Conservation (phyloP, 169 alveolate genomes). For the Pseudocohnilembus persalinus region DNA sequence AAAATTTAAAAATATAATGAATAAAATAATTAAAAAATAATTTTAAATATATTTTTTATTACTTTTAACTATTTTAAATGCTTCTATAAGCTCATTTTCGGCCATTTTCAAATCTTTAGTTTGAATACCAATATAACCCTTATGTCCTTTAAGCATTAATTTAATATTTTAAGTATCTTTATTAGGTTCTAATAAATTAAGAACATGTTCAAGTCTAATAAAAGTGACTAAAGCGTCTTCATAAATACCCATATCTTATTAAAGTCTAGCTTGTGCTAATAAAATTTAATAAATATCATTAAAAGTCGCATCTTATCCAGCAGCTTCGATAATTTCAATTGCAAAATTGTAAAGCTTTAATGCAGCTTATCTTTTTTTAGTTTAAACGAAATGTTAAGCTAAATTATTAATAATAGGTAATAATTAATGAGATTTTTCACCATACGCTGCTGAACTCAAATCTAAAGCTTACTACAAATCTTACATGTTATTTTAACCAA, state of each 20-base stretch:
- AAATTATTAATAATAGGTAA: background rate
- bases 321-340: background rate
- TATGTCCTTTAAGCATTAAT: background rate
- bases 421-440: background rate
- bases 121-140: background rate
- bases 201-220: background rate
- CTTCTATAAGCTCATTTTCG: background rate
- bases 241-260: background rate
- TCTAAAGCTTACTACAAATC: background rate
- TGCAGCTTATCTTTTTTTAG: background rate
- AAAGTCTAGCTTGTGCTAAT: background rate
- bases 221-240: background rate
- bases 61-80: background rate
- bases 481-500: background rate
- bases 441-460: background rate
- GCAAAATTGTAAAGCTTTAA: background rate
- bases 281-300: background rate
- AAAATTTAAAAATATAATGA: too few relatives aligned
- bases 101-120: background rate
- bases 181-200: background rate
- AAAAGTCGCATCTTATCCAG: background rate
- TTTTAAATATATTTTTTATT: too few relatives aligned
- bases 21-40: too few relatives aligned
- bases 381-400: background rate
- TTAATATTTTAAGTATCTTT: background rate